Base-by-base conservation (phyloP, 164 flowering plant species). In the Pachysandra terminalis region DNA sequence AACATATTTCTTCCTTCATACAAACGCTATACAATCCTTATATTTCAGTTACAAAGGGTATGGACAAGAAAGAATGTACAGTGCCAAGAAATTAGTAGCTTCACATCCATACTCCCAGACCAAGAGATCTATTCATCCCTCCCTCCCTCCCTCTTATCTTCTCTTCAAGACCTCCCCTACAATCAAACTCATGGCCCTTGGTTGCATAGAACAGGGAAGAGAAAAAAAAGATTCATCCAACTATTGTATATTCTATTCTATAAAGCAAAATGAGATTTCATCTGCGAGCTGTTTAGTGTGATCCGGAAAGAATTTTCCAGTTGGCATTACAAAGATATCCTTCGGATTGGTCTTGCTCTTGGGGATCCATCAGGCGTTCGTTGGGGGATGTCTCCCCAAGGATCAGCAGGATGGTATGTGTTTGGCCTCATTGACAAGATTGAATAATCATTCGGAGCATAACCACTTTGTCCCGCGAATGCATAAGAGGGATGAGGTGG, bases 401-500 rank as follows among this genome's bases (percentile, higher is more conserved):
- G 55, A 56, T 71, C 73, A 49, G 49, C 58, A 28, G 71, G 59
- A 55, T 60, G 24, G 51, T 56, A 65, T 51, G 17, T 52, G 40
- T 60, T 60, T 16, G 52, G 72, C 21, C 60, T 64, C 16, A 32
- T 21, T 24, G 69, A 57, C 65, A 68, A 57, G 55, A 45, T 19
- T 25, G 64, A 60, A 35, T 40, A 26, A 60, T 66, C 62, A 22
- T 24, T 65, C 28, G 45, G 23, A 51, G 58, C 77, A 61, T 55
- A 67, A 66, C 72, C 59, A 71, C 52, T 68, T 56, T 59, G 73
- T 71, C 81, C 83, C 10, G 59, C 59, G 24, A 67, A 24, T 16
- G 77, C 55, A 65, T 68, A 84, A 60, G 80, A 26, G 19, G 88
- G 88, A 73, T 86, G 91, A 48, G 88, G 91, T 65, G 96, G 93